Evolutionary conservation across 1,139 yeast species (phyloP).

Genomic region (Diutina rugosa): DNA sequence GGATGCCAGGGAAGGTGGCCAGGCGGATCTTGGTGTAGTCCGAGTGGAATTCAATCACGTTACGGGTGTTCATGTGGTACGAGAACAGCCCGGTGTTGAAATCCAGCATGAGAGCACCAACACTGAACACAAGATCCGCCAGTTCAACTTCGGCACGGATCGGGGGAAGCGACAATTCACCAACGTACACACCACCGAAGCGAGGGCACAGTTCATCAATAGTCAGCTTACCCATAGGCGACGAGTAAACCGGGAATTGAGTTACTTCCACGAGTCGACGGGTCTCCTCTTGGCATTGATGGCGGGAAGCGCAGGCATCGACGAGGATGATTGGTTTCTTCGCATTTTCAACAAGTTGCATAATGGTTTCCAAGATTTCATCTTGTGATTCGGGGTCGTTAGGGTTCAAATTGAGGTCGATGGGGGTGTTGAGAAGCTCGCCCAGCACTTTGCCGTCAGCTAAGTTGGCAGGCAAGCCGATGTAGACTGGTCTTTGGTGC

Average conservation of each 20-base stretch:
- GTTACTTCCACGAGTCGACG: constrained; percentile 50
- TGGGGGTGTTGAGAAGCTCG: constrained; percentile 42
- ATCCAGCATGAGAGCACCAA: constrained; percentile 78
- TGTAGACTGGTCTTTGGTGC: constrained; percentile 70
- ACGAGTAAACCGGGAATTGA: constrained; percentile 72
- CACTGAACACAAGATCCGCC: constrained; percentile 64
- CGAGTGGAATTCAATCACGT: constrained; percentile 82
- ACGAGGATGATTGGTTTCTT: constrained; percentile 64
- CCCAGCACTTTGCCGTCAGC: constrained; percentile 54
- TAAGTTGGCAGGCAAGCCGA: constrained; percentile 75
- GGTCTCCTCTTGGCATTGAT: constrained; percentile 52
- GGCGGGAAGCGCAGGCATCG: constrained; percentile 83
- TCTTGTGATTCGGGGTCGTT: constrained; percentile 61
- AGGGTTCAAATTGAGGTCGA: constrained; percentile 46
- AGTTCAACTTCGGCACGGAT: constrained; percentile 66
- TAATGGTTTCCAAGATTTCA: constrained; percentile 52
- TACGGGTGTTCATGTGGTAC: constrained; percentile 66
- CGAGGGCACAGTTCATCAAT: constrained; percentile 64
- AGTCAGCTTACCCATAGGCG: constrained; percentile 85
- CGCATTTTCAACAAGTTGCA: constrained; percentile 40
- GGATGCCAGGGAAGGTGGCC: constrained; percentile 68
- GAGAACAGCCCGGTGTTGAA: constrained; percentile 87
- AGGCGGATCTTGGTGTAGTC: constrained; percentile 67
- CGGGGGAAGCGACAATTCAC: constrained; percentile 63
- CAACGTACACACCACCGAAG: constrained; percentile 82